Conservation (phyloP, 768 basidiomycete genomes). For the Collybia nuda region DNA sequence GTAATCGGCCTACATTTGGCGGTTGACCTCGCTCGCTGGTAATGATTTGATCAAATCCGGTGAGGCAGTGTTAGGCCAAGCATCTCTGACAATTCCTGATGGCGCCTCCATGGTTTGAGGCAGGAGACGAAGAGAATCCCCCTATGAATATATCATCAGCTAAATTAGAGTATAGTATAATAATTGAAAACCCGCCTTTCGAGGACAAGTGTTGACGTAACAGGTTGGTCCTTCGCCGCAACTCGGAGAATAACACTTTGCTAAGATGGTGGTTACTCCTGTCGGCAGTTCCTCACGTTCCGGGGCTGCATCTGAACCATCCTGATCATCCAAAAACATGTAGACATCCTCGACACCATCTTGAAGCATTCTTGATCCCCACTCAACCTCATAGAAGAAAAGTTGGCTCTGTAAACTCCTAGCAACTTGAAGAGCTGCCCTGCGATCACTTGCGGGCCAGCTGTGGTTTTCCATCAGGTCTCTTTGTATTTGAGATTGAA, state of each 20-base stretch:
- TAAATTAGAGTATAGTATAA: not conserved
- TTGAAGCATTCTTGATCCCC: constrained; percentile 80
- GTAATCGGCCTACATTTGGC: constrained; percentile 60
- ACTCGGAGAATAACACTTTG: constrained; percentile 85
- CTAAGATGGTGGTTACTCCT: constrained; percentile 84
- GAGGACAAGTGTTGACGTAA: constrained; percentile 81
- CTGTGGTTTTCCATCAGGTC: constrained; percentile 71
- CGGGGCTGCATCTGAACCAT: constrained; percentile 53
- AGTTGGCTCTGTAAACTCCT: constrained; percentile 88
- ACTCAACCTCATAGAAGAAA: constrained; percentile 97
- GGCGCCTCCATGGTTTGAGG: constrained; percentile 25
- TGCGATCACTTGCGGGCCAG: constrained; percentile 67
- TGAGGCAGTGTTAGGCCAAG: constrained; percentile 48
- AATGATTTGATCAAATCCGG: constrained; percentile 43
- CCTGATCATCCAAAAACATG: constrained; percentile 88
- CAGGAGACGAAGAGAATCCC: constrained; percentile 24
- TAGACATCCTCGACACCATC: constrained; percentile 95
- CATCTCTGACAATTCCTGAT: constrained; percentile 46
- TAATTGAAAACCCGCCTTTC: constrained; percentile 42
- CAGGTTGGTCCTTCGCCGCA: constrained; percentile 80
- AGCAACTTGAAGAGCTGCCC: constrained; percentile 83
- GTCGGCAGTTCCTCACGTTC: constrained; percentile 71
- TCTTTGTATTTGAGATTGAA: constrained; percentile 80
- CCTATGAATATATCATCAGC: constrained; percentile 16
- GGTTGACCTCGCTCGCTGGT: constrained; percentile 74